Evolutionary conservation across 495 filamentous ascomycete species (phyloP).

Genomic region (Penicillium fimorum): DNA sequence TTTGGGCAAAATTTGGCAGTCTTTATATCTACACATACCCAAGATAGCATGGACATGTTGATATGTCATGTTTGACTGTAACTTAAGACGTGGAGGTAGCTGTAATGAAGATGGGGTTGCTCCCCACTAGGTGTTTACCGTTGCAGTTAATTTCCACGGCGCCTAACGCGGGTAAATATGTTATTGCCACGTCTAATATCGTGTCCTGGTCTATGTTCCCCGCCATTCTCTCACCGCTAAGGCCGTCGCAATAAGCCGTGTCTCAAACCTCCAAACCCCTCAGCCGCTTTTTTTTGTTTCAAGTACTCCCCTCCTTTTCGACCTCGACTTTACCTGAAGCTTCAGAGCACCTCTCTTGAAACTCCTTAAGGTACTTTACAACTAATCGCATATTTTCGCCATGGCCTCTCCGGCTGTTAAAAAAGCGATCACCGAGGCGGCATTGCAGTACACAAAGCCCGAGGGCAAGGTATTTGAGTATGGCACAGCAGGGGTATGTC

Average conservation of each 20-base stretch:
- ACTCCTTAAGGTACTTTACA: background rate
- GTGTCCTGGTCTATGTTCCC: constrained; percentile 14
- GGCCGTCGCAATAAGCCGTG: constrained; percentile 32
- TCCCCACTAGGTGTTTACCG: constrained; percentile 10
- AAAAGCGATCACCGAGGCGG: constrained; percentile 46
- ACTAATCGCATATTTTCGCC: constrained; percentile 22
- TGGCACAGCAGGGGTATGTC: constrained; percentile 85
- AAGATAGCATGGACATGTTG: background rate
- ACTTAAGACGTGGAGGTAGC: constrained; percentile 6
- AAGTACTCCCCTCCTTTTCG: constrained; percentile 13
- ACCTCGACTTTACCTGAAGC: constrained; percentile 7
- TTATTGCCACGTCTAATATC: constrained; percentile 18
- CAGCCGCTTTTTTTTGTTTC: constrained; percentile 32
- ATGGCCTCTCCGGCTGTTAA: constrained; percentile 48
- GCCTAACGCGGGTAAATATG: background rate
- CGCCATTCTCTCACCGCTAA: constrained; percentile 36
- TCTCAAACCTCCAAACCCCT: constrained; percentile 31
- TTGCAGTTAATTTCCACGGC: constrained; percentile 20
- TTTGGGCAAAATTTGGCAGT: constrained; percentile 6
- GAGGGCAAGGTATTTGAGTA: constrained; percentile 75
- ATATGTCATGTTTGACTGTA: constrained; percentile 4
- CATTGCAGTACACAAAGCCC: constrained; percentile 59
- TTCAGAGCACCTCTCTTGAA: constrained; percentile 7
- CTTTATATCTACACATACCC: background rate
- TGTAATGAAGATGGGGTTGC: constrained; percentile 5